Base-by-base conservation (phyloP, 1,139 yeast species). In the Pneumocystis oryctolagi region DNA sequence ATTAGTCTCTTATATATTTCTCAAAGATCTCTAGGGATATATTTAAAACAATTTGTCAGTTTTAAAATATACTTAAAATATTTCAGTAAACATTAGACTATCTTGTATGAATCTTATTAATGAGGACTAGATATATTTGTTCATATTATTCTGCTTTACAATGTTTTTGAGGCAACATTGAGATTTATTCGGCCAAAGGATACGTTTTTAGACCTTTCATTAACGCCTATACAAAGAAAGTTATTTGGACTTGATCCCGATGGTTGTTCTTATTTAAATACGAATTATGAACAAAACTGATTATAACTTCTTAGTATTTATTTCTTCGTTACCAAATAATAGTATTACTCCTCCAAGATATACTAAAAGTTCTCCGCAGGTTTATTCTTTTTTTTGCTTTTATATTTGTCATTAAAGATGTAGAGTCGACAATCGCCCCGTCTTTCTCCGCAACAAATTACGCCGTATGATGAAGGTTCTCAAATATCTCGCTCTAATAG, bases 191-290 rank as follows among this genome's bases (percentile, higher is more conserved):
- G 59, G 30, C 59, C 59, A 20, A 35, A 39, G 30, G 59, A 57
- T 30, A 57, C 40, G 12, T 57, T 57, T 57, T 35, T 39, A 30
- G 59, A 57, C 12, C 59, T 57, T 35, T 35, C 59, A 30, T 57
- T 57, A 57, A 57, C 59, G 30, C 59, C 59, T 2, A n/a, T 39
- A 39, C 59, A 57, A 30, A 35, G 59, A 5, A 57, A 35, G 20
- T 39, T 57, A 35, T 39, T 57, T 20, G 59, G 59, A 20, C 59
- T 57, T 57, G 59, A 57, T 57, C 59, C 59, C 12, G 25, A 35
- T 39, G 59, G 59, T 57, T 20, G 2, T 25, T 20, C 8, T 20
- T 28, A 14, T 2, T 20, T 5, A 30, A 30, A 12, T 9, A 57
- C 5, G 6, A 25, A 47, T 47, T 47, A 25, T 9, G 8, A 20